Conservation (phyloP, 2,329 filamentous ascomycete species). For the Apiospora marii region DNA sequence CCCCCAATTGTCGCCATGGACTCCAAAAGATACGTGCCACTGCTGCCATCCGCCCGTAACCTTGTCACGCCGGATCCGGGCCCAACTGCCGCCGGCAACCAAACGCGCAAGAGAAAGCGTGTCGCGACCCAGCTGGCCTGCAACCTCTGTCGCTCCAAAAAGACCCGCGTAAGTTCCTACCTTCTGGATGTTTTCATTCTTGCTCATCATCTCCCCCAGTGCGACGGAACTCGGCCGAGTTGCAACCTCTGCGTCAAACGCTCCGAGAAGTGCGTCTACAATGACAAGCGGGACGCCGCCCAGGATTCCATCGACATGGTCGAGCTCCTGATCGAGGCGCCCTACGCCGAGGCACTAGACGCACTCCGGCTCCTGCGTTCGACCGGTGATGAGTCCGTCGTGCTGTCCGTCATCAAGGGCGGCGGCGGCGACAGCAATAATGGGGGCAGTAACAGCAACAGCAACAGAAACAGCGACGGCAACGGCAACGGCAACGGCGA, state of each 20-base stretch:
- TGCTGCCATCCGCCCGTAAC: not conserved
- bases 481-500: no score
- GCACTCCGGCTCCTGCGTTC: slow-evolving; percentile 3
- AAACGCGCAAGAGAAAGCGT: slow-evolving; percentile 16
- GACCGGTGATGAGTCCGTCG: not conserved
- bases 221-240: slow-evolving; percentile 16
- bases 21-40: not conserved
- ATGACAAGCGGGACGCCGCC: not conserved
- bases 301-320: not conserved
- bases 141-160: slow-evolving; percentile 22
- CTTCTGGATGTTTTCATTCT: no score
- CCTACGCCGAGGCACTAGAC: not conserved
- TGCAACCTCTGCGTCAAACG: slow-evolving; percentile 11
- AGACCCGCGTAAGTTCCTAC: slow-evolving; percentile 12
- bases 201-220: not conserved
- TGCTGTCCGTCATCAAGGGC: slow-evolving; percentile 2
- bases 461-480: no score
- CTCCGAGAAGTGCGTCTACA: slow-evolving; percentile 20
- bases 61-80: not conserved
- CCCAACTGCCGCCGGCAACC: not conserved
- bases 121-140: slow-evolving; percentile 21
- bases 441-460: no score
- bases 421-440: no score
- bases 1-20: not conserved
- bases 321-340: slow-evolving; percentile 2